phyloP scores from a whole-genome alignment of 164 flowering plant genomes.

The Chimonanthus salicifolius region DNA sequence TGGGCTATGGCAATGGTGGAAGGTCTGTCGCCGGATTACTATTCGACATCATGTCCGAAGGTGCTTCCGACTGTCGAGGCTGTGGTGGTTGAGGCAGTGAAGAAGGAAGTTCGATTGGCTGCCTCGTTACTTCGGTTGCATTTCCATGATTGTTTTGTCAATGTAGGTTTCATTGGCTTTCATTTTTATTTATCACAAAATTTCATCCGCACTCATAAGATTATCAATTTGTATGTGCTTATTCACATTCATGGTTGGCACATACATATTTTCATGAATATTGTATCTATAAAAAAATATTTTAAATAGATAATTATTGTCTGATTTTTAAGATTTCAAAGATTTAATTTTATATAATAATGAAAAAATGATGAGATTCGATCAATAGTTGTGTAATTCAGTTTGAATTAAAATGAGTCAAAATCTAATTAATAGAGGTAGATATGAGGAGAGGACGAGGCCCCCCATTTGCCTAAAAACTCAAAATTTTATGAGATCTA shows the following conservation, averaged over 20 bases:
- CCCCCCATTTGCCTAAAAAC: too few relatives aligned
- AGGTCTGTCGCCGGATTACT: constrained; percentile 8
- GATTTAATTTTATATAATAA: too few relatives aligned
- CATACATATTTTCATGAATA: neutral
- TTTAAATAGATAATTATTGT: too few relatives aligned
- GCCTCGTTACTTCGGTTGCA: constrained; percentile 29
- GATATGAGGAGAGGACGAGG: too few relatives aligned
- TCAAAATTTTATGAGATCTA: too few relatives aligned
- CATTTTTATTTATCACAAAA: neutral
- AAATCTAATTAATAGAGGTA: too few relatives aligned
- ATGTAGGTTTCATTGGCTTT: constrained; percentile 9
- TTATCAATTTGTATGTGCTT: neutral
- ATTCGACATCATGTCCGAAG: constrained; percentile 19
- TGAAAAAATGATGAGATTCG: too few relatives aligned
- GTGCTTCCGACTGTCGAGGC: constrained; percentile 13
- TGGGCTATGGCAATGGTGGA: neutral
- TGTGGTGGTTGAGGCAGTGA: constrained; percentile 21
- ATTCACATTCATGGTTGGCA: neutral
- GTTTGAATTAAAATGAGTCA: too few relatives aligned
- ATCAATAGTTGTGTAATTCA: too few relatives aligned
- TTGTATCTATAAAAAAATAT: too few relatives aligned
- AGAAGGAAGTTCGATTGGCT: constrained; percentile 22
- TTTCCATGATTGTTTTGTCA: constrained; percentile 29
- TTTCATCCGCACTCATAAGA: too few relatives aligned
- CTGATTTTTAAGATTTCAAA: too few relatives aligned